Evolutionary conservation across 2,329 filamentous ascomycete species (phyloP).

Genomic region (Verticillium longisporum): DNA sequence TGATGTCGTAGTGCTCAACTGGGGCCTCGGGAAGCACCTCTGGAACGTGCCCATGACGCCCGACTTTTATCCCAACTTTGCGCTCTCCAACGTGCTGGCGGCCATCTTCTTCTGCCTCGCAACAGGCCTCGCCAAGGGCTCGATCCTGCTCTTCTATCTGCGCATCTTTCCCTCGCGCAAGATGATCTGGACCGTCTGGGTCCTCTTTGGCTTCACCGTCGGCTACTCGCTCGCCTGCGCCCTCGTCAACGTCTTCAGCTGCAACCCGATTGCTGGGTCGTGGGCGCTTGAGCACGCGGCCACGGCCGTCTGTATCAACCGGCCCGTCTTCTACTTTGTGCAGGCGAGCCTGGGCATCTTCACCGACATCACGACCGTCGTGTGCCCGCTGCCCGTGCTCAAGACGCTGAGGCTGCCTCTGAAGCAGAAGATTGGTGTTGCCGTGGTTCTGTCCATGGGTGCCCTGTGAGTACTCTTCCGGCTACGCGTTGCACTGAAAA

Average conservation of each 20-base stretch:
- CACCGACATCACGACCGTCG: conserved; percentile 16
- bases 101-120: conserved; percentile 13
- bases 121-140: conserved; percentile 17
- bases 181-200: conserved; percentile 14
- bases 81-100: conserved; percentile 11
- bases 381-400: conserved; percentile 33
- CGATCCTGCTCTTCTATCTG: conserved; percentile 18
- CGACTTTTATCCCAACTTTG: conserved; percentile 5
- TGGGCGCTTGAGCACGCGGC: conserved; percentile 15
- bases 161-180: conserved; percentile 16
- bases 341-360: conserved; percentile 18
- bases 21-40: conserved; percentile 13
- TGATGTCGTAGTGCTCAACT: conserved; percentile 11
- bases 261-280: conserved; percentile 15
- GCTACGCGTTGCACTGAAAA: background rate
- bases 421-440: conserved; percentile 34
- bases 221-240: conserved; percentile 15
- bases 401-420: conserved; percentile 32
- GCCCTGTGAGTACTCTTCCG: conserved; percentile 1
- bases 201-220: conserved; percentile 15
- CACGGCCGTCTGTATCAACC: conserved; percentile 16
- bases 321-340: conserved; percentile 18
- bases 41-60: conserved; percentile 12
- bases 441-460: conserved; percentile 29
- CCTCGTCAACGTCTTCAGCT: conserved; percentile 19